phyloP scores from a whole-genome alignment of 2,329 filamentous ascomycete species.

The Paraphaeosphaeria minitans region DNA sequence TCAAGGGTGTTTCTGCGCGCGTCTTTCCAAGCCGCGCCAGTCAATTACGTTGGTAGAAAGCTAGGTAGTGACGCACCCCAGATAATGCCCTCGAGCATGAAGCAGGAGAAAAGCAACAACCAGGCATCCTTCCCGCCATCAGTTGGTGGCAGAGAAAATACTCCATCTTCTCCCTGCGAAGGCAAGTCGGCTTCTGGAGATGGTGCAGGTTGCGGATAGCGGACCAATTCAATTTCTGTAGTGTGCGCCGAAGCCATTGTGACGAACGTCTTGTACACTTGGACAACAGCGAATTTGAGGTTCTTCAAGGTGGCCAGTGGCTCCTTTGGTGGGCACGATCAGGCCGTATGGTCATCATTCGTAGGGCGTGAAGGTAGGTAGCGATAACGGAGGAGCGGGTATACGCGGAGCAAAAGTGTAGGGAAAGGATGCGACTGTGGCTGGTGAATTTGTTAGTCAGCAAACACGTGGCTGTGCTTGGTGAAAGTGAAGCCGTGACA shows the following conservation, averaged over 20 bases:
- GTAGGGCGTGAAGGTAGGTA: conserved; percentile 28
- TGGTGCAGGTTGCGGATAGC: conserved; percentile 17
- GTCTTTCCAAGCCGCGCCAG: not conserved
- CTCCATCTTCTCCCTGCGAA: conserved; percentile 20
- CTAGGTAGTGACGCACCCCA: conserved; percentile 30
- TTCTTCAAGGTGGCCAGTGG: not conserved
- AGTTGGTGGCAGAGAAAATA: conserved; percentile 34
- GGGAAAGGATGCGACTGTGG: conserved; percentile 12
- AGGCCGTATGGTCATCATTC: conserved; percentile 11
- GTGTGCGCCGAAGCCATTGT: conserved; percentile 25
- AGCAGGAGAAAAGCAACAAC: conserved; percentile 47
- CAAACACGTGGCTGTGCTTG: conserved; percentile 9
- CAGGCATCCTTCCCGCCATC: conserved; percentile 39
- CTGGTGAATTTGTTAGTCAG: not conserved
- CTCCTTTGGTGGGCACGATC: not conserved
- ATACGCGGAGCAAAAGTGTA: not conserved
- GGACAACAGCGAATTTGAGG: not conserved
- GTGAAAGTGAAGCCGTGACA: conserved; percentile 6
- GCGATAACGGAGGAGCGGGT: not conserved
- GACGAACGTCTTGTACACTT: not conserved
- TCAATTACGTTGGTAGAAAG: not conserved
- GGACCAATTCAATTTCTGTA: conserved; percentile 20
- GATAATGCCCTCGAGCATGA: conserved; percentile 59
- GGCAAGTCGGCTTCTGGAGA: conserved; percentile 24
- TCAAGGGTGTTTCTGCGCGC: too few relatives aligned